Conservation (phyloP, 129 eudicot species). For the Pittosporum tobira region DNA sequence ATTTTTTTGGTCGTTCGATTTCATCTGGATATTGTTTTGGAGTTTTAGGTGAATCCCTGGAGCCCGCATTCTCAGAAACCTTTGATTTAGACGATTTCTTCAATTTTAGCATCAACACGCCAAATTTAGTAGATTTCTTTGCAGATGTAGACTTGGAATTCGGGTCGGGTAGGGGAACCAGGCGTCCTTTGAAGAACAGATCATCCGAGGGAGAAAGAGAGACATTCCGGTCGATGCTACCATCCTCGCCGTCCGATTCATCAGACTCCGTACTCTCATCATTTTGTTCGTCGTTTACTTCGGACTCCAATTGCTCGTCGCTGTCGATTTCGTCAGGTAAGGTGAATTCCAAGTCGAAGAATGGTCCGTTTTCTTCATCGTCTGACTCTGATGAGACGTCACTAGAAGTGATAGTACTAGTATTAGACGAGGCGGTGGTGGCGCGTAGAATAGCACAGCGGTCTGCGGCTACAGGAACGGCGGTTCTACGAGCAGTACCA, state of each 20-base stretch:
- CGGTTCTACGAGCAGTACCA: constrained; percentile 13
- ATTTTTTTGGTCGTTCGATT: constrained; percentile 7
- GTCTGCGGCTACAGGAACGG: not conserved
- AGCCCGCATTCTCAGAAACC: constrained; percentile 11
- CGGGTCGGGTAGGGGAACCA: constrained; percentile 30
- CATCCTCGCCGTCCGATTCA: constrained; percentile 22
- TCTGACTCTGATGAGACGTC: constrained; percentile 23
- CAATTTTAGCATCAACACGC: constrained; percentile 60
- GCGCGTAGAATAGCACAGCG: not conserved
- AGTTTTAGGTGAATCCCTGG: constrained; percentile 1
- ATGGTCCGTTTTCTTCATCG: constrained; percentile 49
- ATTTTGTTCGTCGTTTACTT: not conserved
- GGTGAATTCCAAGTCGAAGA: constrained; percentile 70
- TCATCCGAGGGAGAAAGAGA: constrained; percentile 53
- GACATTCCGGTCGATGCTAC: constrained; percentile 27
- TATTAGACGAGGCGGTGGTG: constrained; percentile 18
- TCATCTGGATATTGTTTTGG: constrained; percentile 19
- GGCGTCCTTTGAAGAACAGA: constrained; percentile 53
- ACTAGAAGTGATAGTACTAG: constrained; percentile 19
- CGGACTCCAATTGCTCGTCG: not conserved
- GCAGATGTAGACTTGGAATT: constrained; percentile 50
- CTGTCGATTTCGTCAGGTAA: constrained; percentile 25
- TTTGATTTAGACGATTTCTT: constrained; percentile 49
- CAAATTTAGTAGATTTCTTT: constrained; percentile 53
- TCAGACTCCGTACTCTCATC: constrained; percentile 1